Evolutionary conservation across 306 rosid genomes (phyloP), one percentile per base, ranked within the genome.

Genomic region (Geum urbanum): DNA sequence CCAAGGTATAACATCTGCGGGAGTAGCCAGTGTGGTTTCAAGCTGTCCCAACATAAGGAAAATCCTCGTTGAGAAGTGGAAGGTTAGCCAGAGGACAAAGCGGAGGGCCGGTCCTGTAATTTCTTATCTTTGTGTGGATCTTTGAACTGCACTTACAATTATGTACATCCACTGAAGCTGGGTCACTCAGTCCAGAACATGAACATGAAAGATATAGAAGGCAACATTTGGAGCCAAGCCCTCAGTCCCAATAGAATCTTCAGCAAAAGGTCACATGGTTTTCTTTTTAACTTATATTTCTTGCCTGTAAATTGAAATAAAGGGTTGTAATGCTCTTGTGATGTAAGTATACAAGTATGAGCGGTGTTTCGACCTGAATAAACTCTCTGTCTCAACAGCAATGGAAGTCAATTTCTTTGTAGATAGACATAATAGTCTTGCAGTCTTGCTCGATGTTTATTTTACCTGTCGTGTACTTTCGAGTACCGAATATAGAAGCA

Each of bases 51-150:
- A 85, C 83, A 79, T 94, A 72, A 94, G 86, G 82, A 94, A 91
- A 79, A 85, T 94, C 48, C 84, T 91, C 19, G 97, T 94, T n/a
- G 99, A 94, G 89, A 87, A 91, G 80, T 86, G 85, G 91, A 94
- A 94, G 89, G 99, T 94, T 71, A 94, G 97, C 75, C 80, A 81
- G 66, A 80, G 99, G 73, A 91, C 99, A 47, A 83, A 83, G 81
- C 79, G 96, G n/a, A 84, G 95, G 67, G 97, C 97, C 0, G 92
- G 91, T 80, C 77, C 92, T 6, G 78, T 91, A 54, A 86, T 94
- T 16, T 80, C 97, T 67, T 94, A 89, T 84, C 86, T 94, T 71
- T 94, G 92, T 49, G 80, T 85, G 65, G 97, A 94, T 69, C 89
- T 94, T 9, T 87, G 85, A 77, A 22, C 11, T 59, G 72, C 58